Base-by-base conservation (phyloP, 2,329 filamentous ascomycete species). In the Colletotrichum higginsianum region DNA sequence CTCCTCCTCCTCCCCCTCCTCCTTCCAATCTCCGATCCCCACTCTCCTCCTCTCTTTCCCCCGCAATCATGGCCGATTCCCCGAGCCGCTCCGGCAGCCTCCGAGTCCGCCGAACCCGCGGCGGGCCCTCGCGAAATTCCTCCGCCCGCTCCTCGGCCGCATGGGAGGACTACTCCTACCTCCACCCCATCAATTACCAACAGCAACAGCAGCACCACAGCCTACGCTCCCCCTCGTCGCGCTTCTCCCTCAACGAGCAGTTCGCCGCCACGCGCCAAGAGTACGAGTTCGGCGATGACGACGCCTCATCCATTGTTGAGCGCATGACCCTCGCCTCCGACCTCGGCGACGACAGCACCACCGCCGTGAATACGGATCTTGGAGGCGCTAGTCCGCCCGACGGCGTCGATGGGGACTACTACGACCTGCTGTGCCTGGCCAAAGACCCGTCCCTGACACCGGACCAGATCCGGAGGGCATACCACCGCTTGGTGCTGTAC, bases 241-340 rank as follows among this genome's bases (percentile, higher is more conserved):
- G 84, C 56, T 84, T 83, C 77, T 87, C 85, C 3, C 79, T 87
- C 57, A 82, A 81, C 56, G 84, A 86, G 55, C 84, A 87, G 66
- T 87, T 87, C 68, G 84, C 85, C 23, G 78, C 83, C 46, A 87
- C 85, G 7, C 79, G 84, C 42, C 80, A 80, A 58, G 85, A 86
- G 70, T 84, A 83, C 61, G 84, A 86, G 58, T 84, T 86, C 62
- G 85, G 81, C 74, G 85, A 84, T 66, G 85, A 87, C 74, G 85
- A 87, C 72, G 82, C 79, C 23, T 85, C 83, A 50, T 86, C 84
- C 21, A 77, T 85, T 53, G 77, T 83, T 66, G 83, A 84, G 35
- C 78, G 78, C 50, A 75, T 75, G 49, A 79, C 77, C 9, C 47
- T 77, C 53, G 75, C 75, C 42, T 75, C 78, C n/a, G 76, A 73